These are phyloP conservation scores for Aspergillus arachidicola DNA, from an alignment of 2,329 filamentous ascomycete species.

Conservation along the genomic window DNA sequence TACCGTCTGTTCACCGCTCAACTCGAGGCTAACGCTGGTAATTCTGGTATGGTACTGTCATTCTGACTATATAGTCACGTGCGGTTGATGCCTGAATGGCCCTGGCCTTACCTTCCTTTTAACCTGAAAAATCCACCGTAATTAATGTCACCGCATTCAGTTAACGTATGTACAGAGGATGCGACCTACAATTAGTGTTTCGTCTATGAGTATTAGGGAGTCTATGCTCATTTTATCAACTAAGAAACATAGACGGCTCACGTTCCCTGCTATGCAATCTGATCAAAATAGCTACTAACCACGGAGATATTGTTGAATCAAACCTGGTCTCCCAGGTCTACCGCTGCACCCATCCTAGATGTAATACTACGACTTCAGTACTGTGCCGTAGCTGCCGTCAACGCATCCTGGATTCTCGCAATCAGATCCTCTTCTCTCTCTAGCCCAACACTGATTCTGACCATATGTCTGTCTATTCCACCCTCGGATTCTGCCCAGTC, in stretches of 20 bases:
- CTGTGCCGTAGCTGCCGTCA: background rate
- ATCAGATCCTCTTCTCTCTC: conserved; percentile 15
- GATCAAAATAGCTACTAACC: background rate
- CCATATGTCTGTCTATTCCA: conserved; percentile 26
- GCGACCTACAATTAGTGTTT: background rate
- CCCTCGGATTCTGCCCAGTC: conserved; percentile 32
- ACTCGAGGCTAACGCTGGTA: background rate
- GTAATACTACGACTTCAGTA: background rate
- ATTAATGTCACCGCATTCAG: background rate
- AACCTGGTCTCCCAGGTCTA: background rate
- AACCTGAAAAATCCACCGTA: background rate
- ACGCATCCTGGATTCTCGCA: background rate
- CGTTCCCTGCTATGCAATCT: background rate
- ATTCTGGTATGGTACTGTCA: background rate
- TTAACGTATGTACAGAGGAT: background rate
- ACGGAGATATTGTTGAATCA: background rate
- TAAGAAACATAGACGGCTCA: background rate
- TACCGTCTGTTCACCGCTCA: background rate
- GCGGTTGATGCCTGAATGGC: background rate
- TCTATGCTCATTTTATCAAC: background rate
- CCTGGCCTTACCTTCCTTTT: background rate
- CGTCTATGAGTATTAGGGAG: background rate
- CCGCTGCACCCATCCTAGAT: background rate
- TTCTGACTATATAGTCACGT: background rate
- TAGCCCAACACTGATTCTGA: conserved; percentile 25